Percentiles rank a stretch among this genome's conserved stretches.
phyloP scores from a whole-genome alignment of 2,329 filamentous ascomycete species.

The Fusarium sp. region DNA sequence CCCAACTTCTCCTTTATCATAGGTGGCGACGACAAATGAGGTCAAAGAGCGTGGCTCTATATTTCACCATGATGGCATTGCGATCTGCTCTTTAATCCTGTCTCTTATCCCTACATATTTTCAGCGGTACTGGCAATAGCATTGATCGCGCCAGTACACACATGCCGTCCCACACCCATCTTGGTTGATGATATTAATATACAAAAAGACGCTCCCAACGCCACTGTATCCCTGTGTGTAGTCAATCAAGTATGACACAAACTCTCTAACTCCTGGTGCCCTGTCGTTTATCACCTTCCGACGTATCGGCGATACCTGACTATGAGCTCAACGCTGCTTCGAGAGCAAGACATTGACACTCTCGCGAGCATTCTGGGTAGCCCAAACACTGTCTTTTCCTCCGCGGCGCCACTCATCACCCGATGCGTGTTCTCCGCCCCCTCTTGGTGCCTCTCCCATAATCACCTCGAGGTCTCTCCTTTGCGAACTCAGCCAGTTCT shows the following conservation, averaged over 20 bases:
- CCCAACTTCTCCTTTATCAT: conserved; percentile 12
- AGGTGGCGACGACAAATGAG: conserved; percentile 16
- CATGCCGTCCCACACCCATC: conserved; percentile 22
- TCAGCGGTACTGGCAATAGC: conserved; percentile 14
- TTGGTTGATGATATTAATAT: conserved; percentile 43
- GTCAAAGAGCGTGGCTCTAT: conserved; percentile 18
- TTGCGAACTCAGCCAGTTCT: conserved; percentile 90
- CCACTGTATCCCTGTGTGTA: conserved; percentile 36
- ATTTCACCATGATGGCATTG: conserved; percentile 29
- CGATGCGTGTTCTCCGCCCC: conserved; percentile 65
- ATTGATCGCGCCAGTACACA: conserved; percentile 19
- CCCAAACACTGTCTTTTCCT: conserved; percentile 66
- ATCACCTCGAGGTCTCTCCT: conserved; percentile 90
- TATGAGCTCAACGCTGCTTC: conserved; percentile 56
- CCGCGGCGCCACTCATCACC: conserved; percentile 77
- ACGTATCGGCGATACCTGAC: neutral
- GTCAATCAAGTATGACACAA: conserved; percentile 37
- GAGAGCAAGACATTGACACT: conserved; percentile 71
- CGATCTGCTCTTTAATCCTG: conserved; percentile 20
- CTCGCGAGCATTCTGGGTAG: conserved; percentile 68
- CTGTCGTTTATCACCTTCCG: conserved; percentile 10
- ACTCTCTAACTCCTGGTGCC: conserved; percentile 39
- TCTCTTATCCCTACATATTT: conserved; percentile 24
- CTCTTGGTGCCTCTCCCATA: conserved; percentile 79
- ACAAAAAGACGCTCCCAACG: conserved; percentile 45